Evolutionary conservation across 345 rosid genomes (phyloP), one percentile per base, ranked within the genome.

Genomic region (Hypericum perforatum): DNA sequence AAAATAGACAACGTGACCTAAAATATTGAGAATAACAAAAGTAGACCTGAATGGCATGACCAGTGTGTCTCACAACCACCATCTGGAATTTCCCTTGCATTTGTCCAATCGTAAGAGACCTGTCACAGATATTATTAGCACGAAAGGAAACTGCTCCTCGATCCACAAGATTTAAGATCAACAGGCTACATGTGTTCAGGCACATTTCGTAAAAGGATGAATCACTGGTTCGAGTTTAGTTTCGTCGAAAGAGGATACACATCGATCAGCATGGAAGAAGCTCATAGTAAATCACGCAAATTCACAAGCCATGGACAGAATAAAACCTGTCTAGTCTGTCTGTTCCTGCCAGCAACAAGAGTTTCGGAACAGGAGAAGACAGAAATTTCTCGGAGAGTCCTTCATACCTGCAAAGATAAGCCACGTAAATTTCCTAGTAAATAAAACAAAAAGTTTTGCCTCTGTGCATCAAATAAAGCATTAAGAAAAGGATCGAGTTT

Each of bases 21-120:
- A 37, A 22, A 22, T 22, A 16, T 59, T 41, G 7, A 54, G n/a
- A 32, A 11, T n/a, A 16, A 39, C 42, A 11, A 22, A 56, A 43
- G 15, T 4, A 37, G 39, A 91, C 98, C 96, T 91, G 98, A 61
- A 91, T 91, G 48, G 96, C 96, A 79, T 91, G 98, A 44, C 96
- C 96, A 0, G 98, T 82, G 72, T 91, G 89, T 66, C 90, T 85
- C 39, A 91, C 86, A 36, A 87, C 90, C 15, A 88, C 84, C 96
- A 91, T 85, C 71, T 91, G 98, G 69, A 91, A 91, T 69, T 91
- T 87, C 60, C 98, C 98, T 87, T 87, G 96, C 98, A 91, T 91
- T 75, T 91, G 96, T 49, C 95, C 96, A 56, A 91, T 91, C 61
- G 98, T 87, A 50, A 87, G 96, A 38, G 84, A 52, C 71, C 98